Evolutionary conservation across 768 basidiomycete genomes (phyloP), one percentile per base, ranked within the genome.

Genomic region (Termitomyces sp.): DNA sequence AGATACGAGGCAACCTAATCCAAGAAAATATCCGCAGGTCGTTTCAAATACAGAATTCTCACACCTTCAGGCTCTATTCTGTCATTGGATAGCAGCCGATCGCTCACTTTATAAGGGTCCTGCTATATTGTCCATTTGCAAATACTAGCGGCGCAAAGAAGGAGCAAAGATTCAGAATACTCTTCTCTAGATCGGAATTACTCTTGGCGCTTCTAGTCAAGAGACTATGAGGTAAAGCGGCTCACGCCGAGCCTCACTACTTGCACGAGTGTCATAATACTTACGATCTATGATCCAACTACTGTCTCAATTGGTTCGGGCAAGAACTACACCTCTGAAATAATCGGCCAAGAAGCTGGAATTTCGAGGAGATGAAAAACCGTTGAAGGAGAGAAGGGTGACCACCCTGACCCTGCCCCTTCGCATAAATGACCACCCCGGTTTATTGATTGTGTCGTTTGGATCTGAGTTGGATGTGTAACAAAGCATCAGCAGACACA

Each of bases 11-110:
- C 37, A 50, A 50, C 21, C 35, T 23, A 28, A 41, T 50, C 35
- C 49, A 50, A 35, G 14, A 30, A 41, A 30, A 40, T 28, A 50
- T 40, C 37, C 19, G 14, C 23, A 40, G 50, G 38, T 30, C n/a
- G 17, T 17, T 51, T 41, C 50, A 30, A 51, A 51, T 26, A 41
- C 37, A 51, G 50, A 7, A 6, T 28, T 17, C 17, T 41, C 26
- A 19, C 26, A 51, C 50, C 15, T 14, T 35, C 12, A 35, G 35
- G 35, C 30, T 53, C 21, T 53, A 31, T 26, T 43, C 51, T 44
- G 58, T 55, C 33, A 37, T 43, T 47, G 50, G 51, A 59, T 59
- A 28, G 21, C 40, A 49, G n/a, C 44, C 52, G 55, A 62, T 62
- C 50, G 37, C 38, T 30, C 26, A 19, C 2, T n/a, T 19, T 28